These are phyloP conservation scores for Sporothrix globosa DNA, from an alignment of 2,329 filamentous ascomycete genomes.

Conservation along the genomic window DNA sequence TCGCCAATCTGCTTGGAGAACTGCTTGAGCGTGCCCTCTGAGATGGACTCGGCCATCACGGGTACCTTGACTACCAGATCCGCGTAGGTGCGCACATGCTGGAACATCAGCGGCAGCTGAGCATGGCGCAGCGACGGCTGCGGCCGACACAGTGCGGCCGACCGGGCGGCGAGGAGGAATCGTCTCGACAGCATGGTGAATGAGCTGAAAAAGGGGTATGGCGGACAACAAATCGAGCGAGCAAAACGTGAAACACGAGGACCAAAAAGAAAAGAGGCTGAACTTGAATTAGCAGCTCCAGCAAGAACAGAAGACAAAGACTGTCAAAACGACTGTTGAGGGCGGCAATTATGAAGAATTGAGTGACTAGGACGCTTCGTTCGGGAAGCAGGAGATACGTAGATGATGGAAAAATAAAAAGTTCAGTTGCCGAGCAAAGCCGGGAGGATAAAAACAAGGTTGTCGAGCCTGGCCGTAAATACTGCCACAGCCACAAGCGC, in stretches of 20 bases:
- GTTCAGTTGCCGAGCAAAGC: too few relatives aligned
- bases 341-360: too few relatives aligned
- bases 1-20: constrained; percentile 93
- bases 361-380: too few relatives aligned
- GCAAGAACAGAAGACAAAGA: too few relatives aligned
- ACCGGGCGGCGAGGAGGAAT: constrained; percentile 40
- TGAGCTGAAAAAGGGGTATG: not conserved
- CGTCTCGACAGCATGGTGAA: constrained; percentile 50
- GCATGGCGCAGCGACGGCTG: constrained; percentile 50
- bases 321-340: too few relatives aligned
- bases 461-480: too few relatives aligned
- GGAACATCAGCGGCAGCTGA: constrained; percentile 56
- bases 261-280: not conserved
- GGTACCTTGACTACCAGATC: constrained; percentile 91
- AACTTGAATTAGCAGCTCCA: too few relatives aligned
- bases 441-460: too few relatives aligned
- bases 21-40: constrained; percentile 94
- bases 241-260: constrained; percentile 11
- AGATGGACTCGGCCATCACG: constrained; percentile 98
- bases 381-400: not conserved
- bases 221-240: constrained; percentile 3
- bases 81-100: constrained; percentile 67
- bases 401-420: not conserved
- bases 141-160: constrained; percentile 42
- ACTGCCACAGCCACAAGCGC: too few relatives aligned